Evolutionary conservation across 495 filamentous ascomycete species (phyloP).

Genomic region (Penicillium mononematosum): DNA sequence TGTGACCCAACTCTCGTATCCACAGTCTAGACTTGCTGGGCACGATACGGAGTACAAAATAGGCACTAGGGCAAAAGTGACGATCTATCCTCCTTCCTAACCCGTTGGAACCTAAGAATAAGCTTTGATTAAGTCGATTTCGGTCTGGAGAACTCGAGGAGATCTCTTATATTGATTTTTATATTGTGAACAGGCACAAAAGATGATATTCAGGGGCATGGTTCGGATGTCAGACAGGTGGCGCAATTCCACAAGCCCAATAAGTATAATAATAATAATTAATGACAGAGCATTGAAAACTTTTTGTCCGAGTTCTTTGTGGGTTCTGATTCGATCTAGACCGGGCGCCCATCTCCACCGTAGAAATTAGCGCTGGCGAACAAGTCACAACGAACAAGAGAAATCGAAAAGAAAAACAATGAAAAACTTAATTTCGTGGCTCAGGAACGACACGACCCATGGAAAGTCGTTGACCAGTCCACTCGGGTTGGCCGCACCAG

Average conservation of each 20-base stretch:
- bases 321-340: constrained; percentile 11
- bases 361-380: background rate
- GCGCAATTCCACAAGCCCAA: constrained; percentile 3
- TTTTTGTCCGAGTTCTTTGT: background rate
- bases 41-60: background rate
- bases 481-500: constrained; percentile 11
- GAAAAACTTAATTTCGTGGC: background rate
- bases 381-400: constrained; percentile 2
- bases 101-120: constrained; percentile 8
- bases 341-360: constrained; percentile 1
- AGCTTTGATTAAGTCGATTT: constrained; percentile 4
- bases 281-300: background rate
- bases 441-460: background rate
- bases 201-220: background rate
- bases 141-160: background rate
- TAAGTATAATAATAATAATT: background rate
- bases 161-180: background rate
- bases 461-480: background rate
- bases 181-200: background rate
- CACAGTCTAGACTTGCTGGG: background rate
- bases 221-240: constrained; percentile 2
- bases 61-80: background rate
- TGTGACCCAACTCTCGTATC: constrained; percentile 5
- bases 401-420: background rate
- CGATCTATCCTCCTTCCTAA: constrained; percentile 4